phyloP scores from a whole-genome alignment of 305 asterid species.

The Solanum hybrid region DNA sequence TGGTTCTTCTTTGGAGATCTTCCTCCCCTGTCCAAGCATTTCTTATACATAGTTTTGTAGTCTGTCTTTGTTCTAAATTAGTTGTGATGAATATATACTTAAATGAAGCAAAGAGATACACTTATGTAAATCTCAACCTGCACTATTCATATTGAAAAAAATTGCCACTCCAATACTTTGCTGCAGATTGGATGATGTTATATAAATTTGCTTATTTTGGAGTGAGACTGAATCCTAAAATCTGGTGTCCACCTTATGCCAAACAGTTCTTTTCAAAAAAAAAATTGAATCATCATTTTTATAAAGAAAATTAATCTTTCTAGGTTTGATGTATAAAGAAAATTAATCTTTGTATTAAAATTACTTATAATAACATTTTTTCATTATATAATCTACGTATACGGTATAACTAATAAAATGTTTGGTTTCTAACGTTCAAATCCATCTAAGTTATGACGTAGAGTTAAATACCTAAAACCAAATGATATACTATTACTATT shows the following conservation, averaged over 20 bases:
- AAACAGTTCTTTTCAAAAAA: background rate
- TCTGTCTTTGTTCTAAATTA: background rate
- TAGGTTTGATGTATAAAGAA: background rate
- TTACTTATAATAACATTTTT: background rate
- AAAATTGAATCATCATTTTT: background rate
- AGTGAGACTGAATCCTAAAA: background rate
- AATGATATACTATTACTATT: too few relatives aligned
- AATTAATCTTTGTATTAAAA: background rate
- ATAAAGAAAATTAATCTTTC: background rate
- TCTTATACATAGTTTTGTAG: constrained; percentile 8
- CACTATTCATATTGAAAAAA: background rate
- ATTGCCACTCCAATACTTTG: background rate
- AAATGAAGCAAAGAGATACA: constrained; percentile 3
- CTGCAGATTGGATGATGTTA: background rate
- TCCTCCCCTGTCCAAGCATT: background rate
- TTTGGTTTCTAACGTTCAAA: background rate
- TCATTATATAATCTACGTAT: background rate
- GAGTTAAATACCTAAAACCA: too few relatives aligned
- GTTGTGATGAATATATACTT: background rate
- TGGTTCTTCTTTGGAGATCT: constrained; percentile 8
- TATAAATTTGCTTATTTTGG: background rate
- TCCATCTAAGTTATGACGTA: background rate
- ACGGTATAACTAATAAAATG: background rate
- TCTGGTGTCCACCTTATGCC: background rate
- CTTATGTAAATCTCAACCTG: background rate